Percentiles rank a stretch among this genome's conserved stretches.
Evolutionary conservation across 2,329 filamentous ascomycete genomes (phyloP).

Genomic region (Didymellaceae sp.): DNA sequence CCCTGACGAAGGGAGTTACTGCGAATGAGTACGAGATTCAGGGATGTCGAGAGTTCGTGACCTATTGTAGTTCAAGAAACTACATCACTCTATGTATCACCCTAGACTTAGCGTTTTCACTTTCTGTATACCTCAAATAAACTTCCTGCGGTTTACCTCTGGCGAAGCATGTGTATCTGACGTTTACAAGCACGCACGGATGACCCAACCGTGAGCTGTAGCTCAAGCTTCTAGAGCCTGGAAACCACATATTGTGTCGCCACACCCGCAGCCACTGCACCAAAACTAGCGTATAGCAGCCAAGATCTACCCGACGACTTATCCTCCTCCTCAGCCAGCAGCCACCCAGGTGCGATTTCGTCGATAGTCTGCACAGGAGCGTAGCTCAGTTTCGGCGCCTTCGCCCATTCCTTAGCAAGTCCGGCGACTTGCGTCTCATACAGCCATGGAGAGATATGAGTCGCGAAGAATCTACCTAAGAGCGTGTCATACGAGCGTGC

Average conservation of each 20-base stretch:
- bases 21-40: too few species aligned
- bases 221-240: background rate
- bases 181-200: background rate
- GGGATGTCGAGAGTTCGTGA: too few species aligned
- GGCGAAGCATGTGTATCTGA: too few species aligned
- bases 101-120: too few species aligned
- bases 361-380: constrained; percentile 22
- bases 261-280: background rate
- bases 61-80: too few species aligned
- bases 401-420: constrained; percentile 7
- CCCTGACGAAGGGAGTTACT: too few species aligned
- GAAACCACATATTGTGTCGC: background rate
- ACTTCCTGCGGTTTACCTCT: too few species aligned
- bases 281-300: constrained; percentile 8
- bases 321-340: constrained; percentile 1
- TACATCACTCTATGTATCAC: too few species aligned
- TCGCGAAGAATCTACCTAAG: constrained; percentile 15
- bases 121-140: too few species aligned
- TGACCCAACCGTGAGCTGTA: too few species aligned
- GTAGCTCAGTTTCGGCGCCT: constrained; percentile 23
- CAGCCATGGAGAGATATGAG: constrained; percentile 6
- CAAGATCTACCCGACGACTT: background rate
- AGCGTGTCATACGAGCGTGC: constrained; percentile 19
- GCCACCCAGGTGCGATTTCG: constrained; percentile 18
- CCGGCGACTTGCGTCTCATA: constrained; percentile 1